Evolutionary conservation across 495 filamentous ascomycete genomes (phyloP).

Genomic region (Thozetella sp.): DNA sequence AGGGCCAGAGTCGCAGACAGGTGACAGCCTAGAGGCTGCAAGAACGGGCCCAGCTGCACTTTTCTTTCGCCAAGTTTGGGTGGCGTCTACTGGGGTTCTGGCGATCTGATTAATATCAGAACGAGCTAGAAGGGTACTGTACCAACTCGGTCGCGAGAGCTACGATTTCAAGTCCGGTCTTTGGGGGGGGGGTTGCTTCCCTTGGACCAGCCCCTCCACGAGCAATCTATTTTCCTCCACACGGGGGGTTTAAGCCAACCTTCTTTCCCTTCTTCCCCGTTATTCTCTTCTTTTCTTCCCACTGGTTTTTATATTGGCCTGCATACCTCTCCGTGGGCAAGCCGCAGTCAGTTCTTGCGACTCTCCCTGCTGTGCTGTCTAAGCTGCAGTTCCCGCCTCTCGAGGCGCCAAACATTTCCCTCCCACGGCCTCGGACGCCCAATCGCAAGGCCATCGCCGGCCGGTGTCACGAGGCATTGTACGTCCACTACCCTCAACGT

Average conservation of each 20-base stretch:
- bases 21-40: not conserved
- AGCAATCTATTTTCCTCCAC: constrained; percentile 29
- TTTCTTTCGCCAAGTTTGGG: no score
- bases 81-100: not conserved
- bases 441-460: not conserved
- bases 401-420: not conserved
- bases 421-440: not conserved
- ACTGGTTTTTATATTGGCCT: constrained; percentile 22
- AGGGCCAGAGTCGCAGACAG: not conserved
- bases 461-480: not conserved
- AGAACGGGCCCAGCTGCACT: not conserved
- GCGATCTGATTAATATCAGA: not conserved
- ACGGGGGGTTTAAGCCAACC: constrained; percentile 17
- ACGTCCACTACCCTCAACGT: not conserved
- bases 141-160: not conserved
- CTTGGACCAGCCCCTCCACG: constrained; percentile 24
- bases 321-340: constrained; percentile 23
- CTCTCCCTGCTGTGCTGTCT: constrained; percentile 1
- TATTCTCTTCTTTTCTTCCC: constrained; percentile 15
- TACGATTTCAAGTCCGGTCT: not conserved
- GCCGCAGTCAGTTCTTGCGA: constrained; percentile 7
- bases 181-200: constrained; percentile 15
- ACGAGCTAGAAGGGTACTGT: no score
- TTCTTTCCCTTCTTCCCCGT: constrained; percentile 21
- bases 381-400: not conserved